Percentiles rank a stretch among this genome's conserved stretches.
Conservation (phyloP, 2,329 filamentous ascomycete genomes). For the Microcera coccophila region DNA sequence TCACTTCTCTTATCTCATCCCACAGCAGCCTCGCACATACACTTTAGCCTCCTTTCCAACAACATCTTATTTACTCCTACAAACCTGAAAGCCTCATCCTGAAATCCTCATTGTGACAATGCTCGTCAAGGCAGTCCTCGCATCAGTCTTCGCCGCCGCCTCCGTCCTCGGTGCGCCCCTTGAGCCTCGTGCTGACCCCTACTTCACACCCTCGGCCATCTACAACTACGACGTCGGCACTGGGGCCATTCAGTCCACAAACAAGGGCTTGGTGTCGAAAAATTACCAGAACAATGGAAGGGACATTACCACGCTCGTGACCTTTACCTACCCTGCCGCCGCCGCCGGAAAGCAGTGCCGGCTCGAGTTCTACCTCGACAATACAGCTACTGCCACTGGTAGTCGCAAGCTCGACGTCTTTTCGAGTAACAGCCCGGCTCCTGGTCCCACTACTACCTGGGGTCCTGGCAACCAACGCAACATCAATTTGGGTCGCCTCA, state of each 20-base stretch:
- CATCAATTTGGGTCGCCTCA: constrained; percentile 17
- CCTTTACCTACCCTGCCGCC: constrained; percentile 25
- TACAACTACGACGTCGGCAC: constrained; percentile 22
- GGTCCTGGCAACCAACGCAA: constrained; percentile 27
- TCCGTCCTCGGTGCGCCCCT: constrained; percentile 20
- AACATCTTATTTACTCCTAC: not conserved
- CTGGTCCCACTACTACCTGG: constrained; percentile 17
- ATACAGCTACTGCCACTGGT: constrained; percentile 15
- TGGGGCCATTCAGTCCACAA: constrained; percentile 19
- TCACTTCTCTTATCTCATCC: too few species aligned
- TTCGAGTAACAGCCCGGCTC: constrained; percentile 20
- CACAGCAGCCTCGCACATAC: not conserved
- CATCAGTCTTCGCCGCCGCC: constrained; percentile 16
- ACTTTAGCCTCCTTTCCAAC: not conserved
- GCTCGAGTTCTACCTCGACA: constrained; percentile 25
- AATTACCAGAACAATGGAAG: constrained; percentile 20
- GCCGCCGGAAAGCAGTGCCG: constrained; percentile 23
- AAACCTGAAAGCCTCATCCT: not conserved
- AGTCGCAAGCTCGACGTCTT: constrained; percentile 29
- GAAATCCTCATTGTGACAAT: constrained; percentile 9
- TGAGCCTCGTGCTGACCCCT: constrained; percentile 8
- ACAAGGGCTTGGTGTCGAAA: constrained; percentile 16
- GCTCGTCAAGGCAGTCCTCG: constrained; percentile 19
- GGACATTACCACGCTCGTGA: constrained; percentile 28
- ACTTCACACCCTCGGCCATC: constrained; percentile 20